Percentiles rank a stretch among this genome's conserved stretches.
phyloP scores from a whole-genome alignment of 2,329 filamentous ascomycete genomes.

The Microsporum audouinii region DNA sequence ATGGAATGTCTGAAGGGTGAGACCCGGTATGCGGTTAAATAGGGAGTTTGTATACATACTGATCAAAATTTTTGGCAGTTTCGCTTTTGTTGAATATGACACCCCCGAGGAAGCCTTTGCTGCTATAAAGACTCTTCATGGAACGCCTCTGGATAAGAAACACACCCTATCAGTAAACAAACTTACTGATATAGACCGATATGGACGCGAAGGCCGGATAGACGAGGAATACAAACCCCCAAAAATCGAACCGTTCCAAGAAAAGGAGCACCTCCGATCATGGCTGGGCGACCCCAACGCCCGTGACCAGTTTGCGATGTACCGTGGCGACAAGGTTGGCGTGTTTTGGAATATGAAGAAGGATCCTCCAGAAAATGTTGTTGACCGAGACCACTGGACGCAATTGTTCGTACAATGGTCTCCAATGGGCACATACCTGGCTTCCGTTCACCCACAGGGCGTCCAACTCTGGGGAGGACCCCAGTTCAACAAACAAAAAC shows the following conservation, averaged over 20 bases:
- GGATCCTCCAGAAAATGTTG: constrained; percentile 73
- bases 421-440: constrained; percentile 82
- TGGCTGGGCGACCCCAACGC: constrained; percentile 84
- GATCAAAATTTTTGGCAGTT: constrained; percentile 44
- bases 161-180: constrained; percentile 96
- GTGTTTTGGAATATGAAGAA: constrained; percentile 99
- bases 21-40: constrained; percentile 21
- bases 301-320: constrained; percentile 93
- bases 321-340: constrained; percentile 78
- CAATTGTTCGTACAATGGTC: constrained; percentile 98
- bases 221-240: constrained; percentile 83
- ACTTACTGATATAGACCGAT: constrained; percentile 93
- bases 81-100: constrained; percentile 94
- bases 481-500: constrained; percentile 79
- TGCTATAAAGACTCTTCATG: constrained; percentile 79
- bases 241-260: constrained; percentile 68
- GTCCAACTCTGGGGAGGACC: constrained; percentile 93
- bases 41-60: background rate
- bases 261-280: constrained; percentile 89
- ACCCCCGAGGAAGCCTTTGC: constrained; percentile 79
- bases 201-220: constrained; percentile 82
- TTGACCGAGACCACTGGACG: constrained; percentile 93
- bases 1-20: constrained; percentile 77
- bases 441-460: constrained; percentile 89
- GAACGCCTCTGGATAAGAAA: constrained; percentile 85